Evolutionary conservation across 768 basidiomycete species (phyloP), one percentile per base, ranked within the genome.

Genomic region (Suillus spraguei): DNA sequence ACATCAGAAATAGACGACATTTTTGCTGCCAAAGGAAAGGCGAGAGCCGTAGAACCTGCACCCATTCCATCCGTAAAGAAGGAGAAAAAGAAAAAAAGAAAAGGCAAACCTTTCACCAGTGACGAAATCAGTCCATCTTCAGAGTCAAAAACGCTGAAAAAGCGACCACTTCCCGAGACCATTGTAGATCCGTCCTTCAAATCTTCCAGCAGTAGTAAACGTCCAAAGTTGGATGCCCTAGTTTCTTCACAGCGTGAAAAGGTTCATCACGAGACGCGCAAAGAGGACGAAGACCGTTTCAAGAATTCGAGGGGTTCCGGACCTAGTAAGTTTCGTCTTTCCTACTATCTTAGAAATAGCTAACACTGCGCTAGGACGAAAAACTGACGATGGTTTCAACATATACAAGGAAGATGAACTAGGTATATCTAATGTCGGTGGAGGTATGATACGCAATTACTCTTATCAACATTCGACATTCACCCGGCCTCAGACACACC

Each of bases 1-100:
- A 81, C 83, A 81, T 89, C 89, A 59, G 92, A 94, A 83, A 94
- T 94, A 74, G 92, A 94, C 82, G 86, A 85, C 69, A 94, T 94
- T 70, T 94, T 94, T 74, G 82, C 91, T 46, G 78, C 80, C 65
- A 85, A 83, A 68, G 77, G 77, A 66, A 81, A 79, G 68, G 59
- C 67, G 63, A 74, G 69, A 62, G 62, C 60, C 16, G 52, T 66
- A 20, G 65, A 67, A 24, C 66, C 70, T 63, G 73, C 42, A 68
- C 80, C 44, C 68, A 78, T 32, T 75, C 77, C 59, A 63, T 55
- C 35, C 67, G 35, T 54, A 72, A 44, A 81, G 66, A 82, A 82
- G 72, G 82, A 83, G 66, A 82, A 77, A 66, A 81, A 82, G 72
- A 82, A 83, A 66, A 79, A 78, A 70, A 75, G 77, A 63, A 60